Percentiles rank a stretch among this genome's conserved stretches.
Evolutionary conservation across 495 filamentous ascomycete genomes (phyloP).

Genomic region (Polyplosphaeria fusca): DNA sequence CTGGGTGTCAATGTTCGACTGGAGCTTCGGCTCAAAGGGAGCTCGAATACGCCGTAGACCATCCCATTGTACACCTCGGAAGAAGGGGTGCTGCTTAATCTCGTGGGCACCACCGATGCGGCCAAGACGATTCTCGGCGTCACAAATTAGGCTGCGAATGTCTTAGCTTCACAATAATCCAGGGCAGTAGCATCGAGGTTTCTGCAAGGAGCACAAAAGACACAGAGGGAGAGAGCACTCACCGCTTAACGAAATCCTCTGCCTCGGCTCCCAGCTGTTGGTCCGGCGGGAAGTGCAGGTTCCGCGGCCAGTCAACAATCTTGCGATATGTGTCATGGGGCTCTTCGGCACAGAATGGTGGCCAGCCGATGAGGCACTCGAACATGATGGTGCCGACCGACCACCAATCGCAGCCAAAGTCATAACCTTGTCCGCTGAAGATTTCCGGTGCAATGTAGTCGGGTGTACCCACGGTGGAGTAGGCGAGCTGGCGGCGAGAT

Average conservation of each 20-base stretch:
- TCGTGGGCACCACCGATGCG: conserved; percentile 75
- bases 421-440: conserved; percentile 92
- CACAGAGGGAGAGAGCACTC: conserved; percentile 33
- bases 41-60: conserved; percentile 86
- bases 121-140: conserved; percentile 85
- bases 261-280: conserved; percentile 82
- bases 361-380: conserved; percentile 97
- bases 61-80: conserved; percentile 92
- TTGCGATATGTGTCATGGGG: conserved; percentile 97
- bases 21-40: conserved; percentile 89
- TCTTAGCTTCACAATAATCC: conserved; percentile 9
- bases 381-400: conserved; percentile 99
- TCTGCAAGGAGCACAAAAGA: no score
- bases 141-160: conserved; percentile 72
- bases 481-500: conserved; percentile 89
- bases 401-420: conserved; percentile 98
- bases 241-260: conserved; percentile 83
- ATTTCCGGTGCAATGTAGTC: conserved; percentile 99
- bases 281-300: conserved; percentile 95
- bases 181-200: neutral
- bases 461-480: conserved; percentile 96
- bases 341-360: conserved; percentile 97
- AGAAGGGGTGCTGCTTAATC: conserved; percentile 92
- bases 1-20: conserved; percentile 89
- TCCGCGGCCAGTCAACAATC: conserved; percentile 96